These are phyloP conservation scores for Spinacia oleracea DNA, from an alignment of 179 eudicot genomes.

Conservation along the genomic window DNA sequence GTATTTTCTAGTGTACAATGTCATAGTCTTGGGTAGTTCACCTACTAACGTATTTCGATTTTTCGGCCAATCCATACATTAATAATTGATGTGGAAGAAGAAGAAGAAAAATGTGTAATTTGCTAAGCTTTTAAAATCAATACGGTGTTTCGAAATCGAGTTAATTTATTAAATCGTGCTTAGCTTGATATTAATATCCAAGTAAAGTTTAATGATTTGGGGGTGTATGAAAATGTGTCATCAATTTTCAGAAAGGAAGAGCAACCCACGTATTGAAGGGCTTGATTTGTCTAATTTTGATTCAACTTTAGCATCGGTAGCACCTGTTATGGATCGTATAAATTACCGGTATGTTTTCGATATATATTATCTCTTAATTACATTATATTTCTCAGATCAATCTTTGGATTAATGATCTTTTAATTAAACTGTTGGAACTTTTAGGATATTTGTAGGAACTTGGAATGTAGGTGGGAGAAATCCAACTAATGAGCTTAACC, in stretches of 20 bases:
- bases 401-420: neutral
- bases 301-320: slow-evolving; percentile 39
- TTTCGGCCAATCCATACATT: neutral
- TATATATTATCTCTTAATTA: neutral
- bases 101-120: neutral
- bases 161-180: neutral
- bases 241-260: slow-evolving; percentile 53
- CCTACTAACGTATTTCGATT: neutral
- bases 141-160: neutral
- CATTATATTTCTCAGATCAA: too few relatives aligned
- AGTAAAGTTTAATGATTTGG: neutral
- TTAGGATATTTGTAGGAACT: slow-evolving; percentile 77
- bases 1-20: neutral
- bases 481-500: slow-evolving; percentile 60
- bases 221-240: neutral
- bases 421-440: slow-evolving; percentile 10
- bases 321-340: slow-evolving; percentile 47
- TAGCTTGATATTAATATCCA: neutral
- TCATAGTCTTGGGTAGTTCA: slow-evolving; percentile 5
- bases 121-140: neutral
- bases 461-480: slow-evolving; percentile 97
- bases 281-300: slow-evolving; percentile 62
- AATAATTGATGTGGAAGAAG: neutral
- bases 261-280: slow-evolving; percentile 53
- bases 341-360: slow-evolving; percentile 50